Evolutionary conservation across 257 asterid genomes (phyloP), one percentile per base, ranked within the genome.

Genomic region (Capsicum rhomboideum): DNA sequence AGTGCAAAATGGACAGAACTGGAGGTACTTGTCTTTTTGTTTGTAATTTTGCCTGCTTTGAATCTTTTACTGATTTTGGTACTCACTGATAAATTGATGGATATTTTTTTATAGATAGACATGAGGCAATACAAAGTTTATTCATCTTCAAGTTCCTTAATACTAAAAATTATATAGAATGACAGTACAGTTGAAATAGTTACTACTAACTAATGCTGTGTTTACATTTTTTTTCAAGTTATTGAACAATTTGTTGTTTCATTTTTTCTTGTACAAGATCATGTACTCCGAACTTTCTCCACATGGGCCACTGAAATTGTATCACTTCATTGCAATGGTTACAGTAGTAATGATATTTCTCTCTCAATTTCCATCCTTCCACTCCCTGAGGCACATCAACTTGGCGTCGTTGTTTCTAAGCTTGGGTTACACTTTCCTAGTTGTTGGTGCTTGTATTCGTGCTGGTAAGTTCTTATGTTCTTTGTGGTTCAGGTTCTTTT

Each of bases 321-420:
- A 93, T 67, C 92, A 96, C 83, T 96, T 96, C 89, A 93, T 93
- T 87, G 97, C 97, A 79, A 93, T 96, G 91, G 99, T 95, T 87
- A 92, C 98, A 10, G 87, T 84, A 50, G 89, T 93, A 42, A 95
- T 94, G 98, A 93, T 93, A 69, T 87, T 91, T 84, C 96, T 96
- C 79, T 94, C 99, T 86, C 98, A 96, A 77, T 91, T 96, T 80
- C 98, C 99, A 11, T 90, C 94, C 88, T 94, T 96, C 93, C 98
- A 96, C 87, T 96, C 99, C 78, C 98, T 94, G 83, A 91, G 99
- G 88, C 97, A 96, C 86, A 91, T 96, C 78, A 96, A 93, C 86
- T 68, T 96, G 53, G 91, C 71, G 0, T 96, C 99, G 0, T 94
- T 96, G 83, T 80, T 96, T 80, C 97, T 96, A 78, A 93, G 98